These are phyloP conservation scores for Microbotryum silenes-acaulis DNA, from an alignment of 1,284 basidiomycete genomes.

Conservation along the genomic window DNA sequence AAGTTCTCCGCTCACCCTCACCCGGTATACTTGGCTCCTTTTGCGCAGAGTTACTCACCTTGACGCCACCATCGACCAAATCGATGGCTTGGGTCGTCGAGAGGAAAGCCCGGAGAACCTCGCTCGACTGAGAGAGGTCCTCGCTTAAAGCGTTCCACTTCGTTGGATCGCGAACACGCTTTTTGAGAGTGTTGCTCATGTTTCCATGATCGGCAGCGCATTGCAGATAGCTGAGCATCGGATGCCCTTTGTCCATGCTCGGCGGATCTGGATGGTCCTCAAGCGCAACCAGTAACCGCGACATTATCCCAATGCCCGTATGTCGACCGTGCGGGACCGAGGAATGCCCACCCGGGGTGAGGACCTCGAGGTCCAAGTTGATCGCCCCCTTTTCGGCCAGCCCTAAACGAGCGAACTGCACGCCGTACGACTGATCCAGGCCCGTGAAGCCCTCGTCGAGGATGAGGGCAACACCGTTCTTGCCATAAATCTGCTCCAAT, in stretches of 20 bases:
- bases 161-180: slow-evolving; percentile 42
- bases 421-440: slow-evolving; percentile 39
- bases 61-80: slow-evolving; percentile 59
- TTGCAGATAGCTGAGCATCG: slow-evolving; percentile 45
- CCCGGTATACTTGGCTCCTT: not conserved
- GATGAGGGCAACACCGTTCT: slow-evolving; percentile 54
- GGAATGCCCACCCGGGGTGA: slow-evolving; percentile 35
- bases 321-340: slow-evolving; percentile 29
- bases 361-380: slow-evolving; percentile 31
- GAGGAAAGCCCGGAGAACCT: slow-evolving; percentile 45
- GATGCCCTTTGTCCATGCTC: slow-evolving; percentile 40
- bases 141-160: slow-evolving; percentile 46
- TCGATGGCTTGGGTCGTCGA: slow-evolving; percentile 64
- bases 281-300: slow-evolving; percentile 50
- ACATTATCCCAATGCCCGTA: slow-evolving; percentile 55
- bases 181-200: slow-evolving; percentile 45
- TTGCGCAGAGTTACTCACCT: slow-evolving; percentile 40
- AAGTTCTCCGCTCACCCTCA: not conserved
- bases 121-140: slow-evolving; percentile 43
- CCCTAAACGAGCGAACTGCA: slow-evolving; percentile 41
- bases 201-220: slow-evolving; percentile 50
- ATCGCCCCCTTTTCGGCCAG: slow-evolving; percentile 46
- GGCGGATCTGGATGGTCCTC: slow-evolving; percentile 49
- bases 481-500: slow-evolving; percentile 53
- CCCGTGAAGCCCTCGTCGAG: slow-evolving; percentile 47